A percentile compares a stretch with the other conserved stretches of the same genome.
Evolutionary conservation across 345 rosid genomes (phyloP).

Genomic region (Syzygium oleosum): DNA sequence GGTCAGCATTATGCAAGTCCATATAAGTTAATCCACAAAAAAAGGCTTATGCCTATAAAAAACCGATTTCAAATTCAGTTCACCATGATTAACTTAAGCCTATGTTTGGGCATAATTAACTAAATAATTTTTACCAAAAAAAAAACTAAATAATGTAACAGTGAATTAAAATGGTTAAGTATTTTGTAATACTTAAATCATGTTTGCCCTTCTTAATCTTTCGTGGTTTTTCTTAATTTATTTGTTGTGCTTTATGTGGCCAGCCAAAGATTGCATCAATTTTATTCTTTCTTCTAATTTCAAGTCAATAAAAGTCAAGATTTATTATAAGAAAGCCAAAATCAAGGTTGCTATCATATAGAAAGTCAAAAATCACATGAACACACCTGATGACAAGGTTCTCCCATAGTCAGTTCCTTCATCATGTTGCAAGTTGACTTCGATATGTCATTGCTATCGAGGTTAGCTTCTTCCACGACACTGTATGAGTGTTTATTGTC

Average conservation of each 20-base stretch:
- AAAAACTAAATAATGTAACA: neutral
- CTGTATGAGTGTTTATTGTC: slow-evolving; percentile 8
- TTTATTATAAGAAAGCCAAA: neutral
- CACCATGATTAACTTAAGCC: neutral
- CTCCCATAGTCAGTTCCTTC: slow-evolving; percentile 1
- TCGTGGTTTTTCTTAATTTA: neutral
- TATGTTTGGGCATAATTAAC: neutral
- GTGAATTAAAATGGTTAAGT: neutral
- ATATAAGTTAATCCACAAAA: neutral
- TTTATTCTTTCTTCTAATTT: neutral
- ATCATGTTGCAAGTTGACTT: slow-evolving; percentile 14
- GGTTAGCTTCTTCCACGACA: slow-evolving; percentile 13
- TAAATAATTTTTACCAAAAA: no score
- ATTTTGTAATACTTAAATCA: neutral
- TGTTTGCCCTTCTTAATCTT: neutral
- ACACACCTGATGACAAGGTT: slow-evolving; percentile 32
- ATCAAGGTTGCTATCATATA: neutral
- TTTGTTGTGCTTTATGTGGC: neutral
- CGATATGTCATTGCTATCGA: neutral
- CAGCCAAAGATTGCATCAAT: neutral
- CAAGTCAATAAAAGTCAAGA: neutral
- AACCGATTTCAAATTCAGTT: neutral
- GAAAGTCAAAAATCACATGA: neutral
- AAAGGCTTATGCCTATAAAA: neutral
- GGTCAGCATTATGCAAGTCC: neutral